These are phyloP conservation scores for Glomus cerebriforme DNA, from an alignment of 192 early-diverging fungal species.

Conservation along the genomic window DNA sequence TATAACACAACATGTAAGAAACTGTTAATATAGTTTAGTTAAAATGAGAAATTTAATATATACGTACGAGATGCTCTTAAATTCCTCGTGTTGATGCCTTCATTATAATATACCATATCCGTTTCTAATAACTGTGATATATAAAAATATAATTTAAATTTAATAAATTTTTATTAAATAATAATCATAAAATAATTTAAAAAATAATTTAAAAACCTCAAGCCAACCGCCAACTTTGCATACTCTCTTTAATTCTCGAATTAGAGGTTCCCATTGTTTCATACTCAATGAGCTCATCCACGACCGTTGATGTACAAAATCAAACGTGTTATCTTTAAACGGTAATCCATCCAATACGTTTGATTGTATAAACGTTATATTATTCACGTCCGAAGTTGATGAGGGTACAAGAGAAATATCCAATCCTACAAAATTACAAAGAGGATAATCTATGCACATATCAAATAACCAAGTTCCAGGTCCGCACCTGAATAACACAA, in stretches of 20 bases:
- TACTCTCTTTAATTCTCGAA: neutral
- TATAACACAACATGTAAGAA: neutral
- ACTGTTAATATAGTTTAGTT: neutral
- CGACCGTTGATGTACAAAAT: conserved; percentile 19
- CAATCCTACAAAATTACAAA: conserved; percentile 32
- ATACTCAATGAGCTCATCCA: neutral
- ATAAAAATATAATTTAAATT: too few species aligned
- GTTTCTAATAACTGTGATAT: neutral
- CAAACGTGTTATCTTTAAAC: conserved; percentile 9
- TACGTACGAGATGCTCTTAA: neutral
- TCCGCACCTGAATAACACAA: neutral
- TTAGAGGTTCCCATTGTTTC: neutral
- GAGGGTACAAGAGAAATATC: conserved; percentile 19
- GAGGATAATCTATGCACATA: conserved; percentile 34
- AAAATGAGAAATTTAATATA: neutral
- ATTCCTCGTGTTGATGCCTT: neutral
- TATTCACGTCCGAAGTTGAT: neutral
- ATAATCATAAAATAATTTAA: neutral
- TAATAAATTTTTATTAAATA: neutral
- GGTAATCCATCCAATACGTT: conserved; percentile 12
- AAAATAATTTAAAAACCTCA: neutral
- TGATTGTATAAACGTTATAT: neutral
- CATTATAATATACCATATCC: neutral
- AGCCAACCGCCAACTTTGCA: neutral
- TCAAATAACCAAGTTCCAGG: conserved; percentile 7